Percentiles rank a stretch among this genome's conserved stretches.
Evolutionary conservation across 768 basidiomycete species (phyloP).

Genomic region (Boletus speciosus): DNA sequence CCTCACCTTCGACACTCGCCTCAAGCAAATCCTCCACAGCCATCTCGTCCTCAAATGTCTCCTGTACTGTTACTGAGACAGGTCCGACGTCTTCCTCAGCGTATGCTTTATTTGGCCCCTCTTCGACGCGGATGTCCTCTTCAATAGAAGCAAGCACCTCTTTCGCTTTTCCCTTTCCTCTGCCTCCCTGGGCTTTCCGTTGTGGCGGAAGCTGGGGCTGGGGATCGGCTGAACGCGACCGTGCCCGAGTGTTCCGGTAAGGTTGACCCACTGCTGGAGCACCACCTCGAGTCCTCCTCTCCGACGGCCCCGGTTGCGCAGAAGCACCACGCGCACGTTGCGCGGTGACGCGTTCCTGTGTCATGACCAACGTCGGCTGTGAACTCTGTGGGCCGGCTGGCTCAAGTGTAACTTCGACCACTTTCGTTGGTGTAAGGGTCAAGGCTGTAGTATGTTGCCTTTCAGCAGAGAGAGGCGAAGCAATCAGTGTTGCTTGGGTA

Average conservation of each 20-base stretch:
- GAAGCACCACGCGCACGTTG: slow-evolving; percentile 8
- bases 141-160: slow-evolving; percentile 1
- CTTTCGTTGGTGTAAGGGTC: not conserved
- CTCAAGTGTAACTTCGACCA: not conserved
- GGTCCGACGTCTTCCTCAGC: not conserved
- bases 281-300: not conserved
- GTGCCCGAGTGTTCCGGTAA: slow-evolving; percentile 19
- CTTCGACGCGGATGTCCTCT: slow-evolving; percentile 6
- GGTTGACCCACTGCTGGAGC: slow-evolving; percentile 1
- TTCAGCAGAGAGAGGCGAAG: slow-evolving; percentile 10
- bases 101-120: not conserved
- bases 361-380: slow-evolving; percentile 5
- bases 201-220: not conserved
- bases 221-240: slow-evolving; percentile 23
- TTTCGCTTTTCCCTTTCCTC: slow-evolving; percentile 6
- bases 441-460: not conserved
- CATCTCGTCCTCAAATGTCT: slow-evolving; percentile 19
- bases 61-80: not conserved
- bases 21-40: slow-evolving; percentile 24
- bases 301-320: slow-evolving; percentile 14
- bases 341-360: not conserved
- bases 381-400: slow-evolving; percentile 5
- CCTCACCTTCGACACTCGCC: not conserved
- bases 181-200: not conserved
- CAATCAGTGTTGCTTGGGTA: slow-evolving; percentile 28